Percentiles rank a stretch among this genome's conserved stretches.
phyloP scores from a whole-genome alignment of 768 basidiomycete genomes.

The Macrolepiota fuliginosa region DNA sequence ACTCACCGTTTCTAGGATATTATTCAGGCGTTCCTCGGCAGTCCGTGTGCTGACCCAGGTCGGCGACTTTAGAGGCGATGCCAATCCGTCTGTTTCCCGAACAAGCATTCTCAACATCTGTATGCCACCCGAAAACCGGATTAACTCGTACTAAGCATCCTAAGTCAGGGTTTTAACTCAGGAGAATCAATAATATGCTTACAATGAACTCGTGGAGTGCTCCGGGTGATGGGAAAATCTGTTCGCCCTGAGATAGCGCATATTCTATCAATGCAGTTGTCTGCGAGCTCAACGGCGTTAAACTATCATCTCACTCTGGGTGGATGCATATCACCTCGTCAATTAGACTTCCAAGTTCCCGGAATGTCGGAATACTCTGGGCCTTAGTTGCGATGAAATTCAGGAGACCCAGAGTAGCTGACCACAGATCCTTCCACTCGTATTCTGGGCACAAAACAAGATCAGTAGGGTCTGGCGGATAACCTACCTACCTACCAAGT shows the following conservation, averaged over 20 bases:
- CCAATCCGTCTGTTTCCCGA: conserved; percentile 32
- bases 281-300: conserved; percentile 25
- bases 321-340: conserved; percentile 43
- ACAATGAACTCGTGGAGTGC: conserved; percentile 64
- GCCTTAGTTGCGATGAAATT: conserved; percentile 55
- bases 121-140: conserved; percentile 50
- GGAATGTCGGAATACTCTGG: conserved; percentile 49
- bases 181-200: conserved; percentile 23
- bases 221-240: conserved; percentile 49
- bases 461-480: not conserved
- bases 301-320: not conserved
- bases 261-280: conserved; percentile 53
- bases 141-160: conserved; percentile 56
- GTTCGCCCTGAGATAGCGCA: conserved; percentile 48
- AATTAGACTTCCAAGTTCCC: conserved; percentile 49
- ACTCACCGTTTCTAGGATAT: conserved; percentile 40
- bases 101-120: conserved; percentile 41
- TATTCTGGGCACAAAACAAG: conserved; percentile 42
- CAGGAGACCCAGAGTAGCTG: conserved; percentile 50
- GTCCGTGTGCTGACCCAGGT: conserved; percentile 28
- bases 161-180: not conserved
- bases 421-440: conserved; percentile 67
- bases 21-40: conserved; percentile 37
- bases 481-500: conserved; percentile 44
- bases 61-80: conserved; percentile 23